A percentile compares a stretch with the other conserved stretches of the same genome.
Conservation (phyloP, 176 grass and related monocot genomes). For the Zoysia japonica region DNA sequence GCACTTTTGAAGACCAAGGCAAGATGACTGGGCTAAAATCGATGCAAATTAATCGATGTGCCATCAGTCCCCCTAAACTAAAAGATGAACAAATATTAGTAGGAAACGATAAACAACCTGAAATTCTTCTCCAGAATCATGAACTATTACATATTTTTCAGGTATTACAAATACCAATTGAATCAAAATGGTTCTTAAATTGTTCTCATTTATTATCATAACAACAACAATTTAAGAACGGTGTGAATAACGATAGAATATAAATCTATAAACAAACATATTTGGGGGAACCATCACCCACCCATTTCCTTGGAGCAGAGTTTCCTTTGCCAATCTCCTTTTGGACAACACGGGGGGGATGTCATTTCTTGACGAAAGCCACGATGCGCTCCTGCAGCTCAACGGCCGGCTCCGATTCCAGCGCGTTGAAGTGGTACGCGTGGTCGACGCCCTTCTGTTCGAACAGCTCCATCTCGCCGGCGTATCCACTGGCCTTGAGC, state of each 20-base stretch:
- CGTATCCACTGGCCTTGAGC: conserved; percentile 52
- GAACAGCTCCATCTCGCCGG: conserved; percentile 52
- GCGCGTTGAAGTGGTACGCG: conserved; percentile 56
- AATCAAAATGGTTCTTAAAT: not conserved
- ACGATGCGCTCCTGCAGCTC: conserved; percentile 45
- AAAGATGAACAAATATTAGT: not conserved
- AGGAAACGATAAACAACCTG: not conserved
- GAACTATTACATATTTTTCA: not conserved
- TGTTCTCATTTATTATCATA: no score
- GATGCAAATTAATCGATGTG: not conserved
- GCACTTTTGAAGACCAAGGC: no score
- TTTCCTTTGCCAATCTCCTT: no score
- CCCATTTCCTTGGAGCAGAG: no score
- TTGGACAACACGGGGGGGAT: not conserved
- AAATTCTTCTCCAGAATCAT: not conserved
- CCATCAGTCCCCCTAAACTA: not conserved
- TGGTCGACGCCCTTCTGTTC: conserved; percentile 56
- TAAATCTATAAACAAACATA: conserved; percentile 6
- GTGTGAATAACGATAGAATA: not conserved
- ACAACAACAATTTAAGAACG: no score
- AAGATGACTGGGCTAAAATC: no score
- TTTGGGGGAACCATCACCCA: not conserved
- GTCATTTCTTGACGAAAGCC: conserved; percentile 50
- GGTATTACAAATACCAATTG: not conserved
- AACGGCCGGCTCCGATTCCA: conserved; percentile 33